Conservation (phyloP, 2,329 filamentous ascomycete genomes). For the Aspergillus sp. region DNA sequence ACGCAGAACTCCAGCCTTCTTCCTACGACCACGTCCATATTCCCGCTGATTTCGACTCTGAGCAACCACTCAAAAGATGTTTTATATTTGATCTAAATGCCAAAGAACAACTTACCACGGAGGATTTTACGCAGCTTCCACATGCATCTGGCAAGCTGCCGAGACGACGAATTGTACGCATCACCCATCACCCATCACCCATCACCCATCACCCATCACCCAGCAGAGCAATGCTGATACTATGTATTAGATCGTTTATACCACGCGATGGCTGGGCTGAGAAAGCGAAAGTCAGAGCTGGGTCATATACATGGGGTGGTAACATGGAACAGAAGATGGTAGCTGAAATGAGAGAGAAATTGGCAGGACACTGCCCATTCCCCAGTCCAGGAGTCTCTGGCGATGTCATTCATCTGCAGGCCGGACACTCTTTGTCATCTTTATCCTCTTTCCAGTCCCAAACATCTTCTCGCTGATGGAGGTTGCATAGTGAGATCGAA, state of each 20-base stretch:
- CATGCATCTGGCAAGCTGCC: conserved; percentile 19
- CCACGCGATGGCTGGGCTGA: conserved; percentile 12
- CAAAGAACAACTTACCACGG: conserved; percentile 5
- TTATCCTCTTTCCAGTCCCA: too few species aligned
- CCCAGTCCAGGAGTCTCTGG: background rate
- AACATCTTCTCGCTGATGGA: too few species aligned
- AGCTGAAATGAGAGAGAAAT: conserved; percentile 10
- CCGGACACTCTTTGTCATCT: too few species aligned
- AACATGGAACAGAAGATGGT: conserved; percentile 19
- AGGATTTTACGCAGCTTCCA: conserved; percentile 14
- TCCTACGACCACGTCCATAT: conserved; percentile 22
- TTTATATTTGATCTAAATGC: conserved; percentile 21
- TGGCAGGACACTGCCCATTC: background rate
- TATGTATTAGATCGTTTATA: conserved; percentile 16
- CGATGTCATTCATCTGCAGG: too few species aligned
- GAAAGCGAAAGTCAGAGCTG: conserved; percentile 14
- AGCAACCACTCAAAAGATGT: conserved; percentile 15
- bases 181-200: background rate
- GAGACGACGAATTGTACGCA: conserved; percentile 16
- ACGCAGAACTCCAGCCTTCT: conserved; percentile 10
- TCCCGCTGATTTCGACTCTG: conserved; percentile 18
- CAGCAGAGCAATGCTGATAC: background rate
- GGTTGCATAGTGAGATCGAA: too few species aligned
- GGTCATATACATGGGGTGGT: conserved; percentile 20
- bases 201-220: background rate